Evolutionary conservation across 495 filamentous ascomycete species (phyloP).

Genomic region (Hypoxylon fuscum): DNA sequence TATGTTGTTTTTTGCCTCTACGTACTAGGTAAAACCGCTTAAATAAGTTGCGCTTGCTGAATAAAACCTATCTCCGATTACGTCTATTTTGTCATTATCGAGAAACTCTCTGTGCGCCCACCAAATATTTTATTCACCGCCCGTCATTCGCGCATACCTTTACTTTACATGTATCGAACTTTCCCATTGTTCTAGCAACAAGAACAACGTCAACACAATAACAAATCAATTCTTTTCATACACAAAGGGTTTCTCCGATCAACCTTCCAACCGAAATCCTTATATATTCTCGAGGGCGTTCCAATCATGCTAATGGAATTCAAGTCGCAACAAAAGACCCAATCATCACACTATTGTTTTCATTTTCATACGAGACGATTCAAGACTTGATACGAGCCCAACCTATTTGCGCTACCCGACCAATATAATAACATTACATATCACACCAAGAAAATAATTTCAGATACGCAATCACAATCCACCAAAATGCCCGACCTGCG

Average conservation of each 20-base stretch:
- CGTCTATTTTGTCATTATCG: too few relatives aligned
- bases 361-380: conserved; percentile 39
- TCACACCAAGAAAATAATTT: conserved; percentile 3
- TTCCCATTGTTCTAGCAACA: too few relatives aligned
- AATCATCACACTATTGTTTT: conserved; percentile 23
- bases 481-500: conserved; percentile 79
- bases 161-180: too few relatives aligned
- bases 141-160: too few relatives aligned
- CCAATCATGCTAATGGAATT: conserved; percentile 46
- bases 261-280: too few relatives aligned
- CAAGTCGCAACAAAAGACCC: conserved; percentile 38
- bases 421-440: not conserved
- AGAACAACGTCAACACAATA: too few relatives aligned
- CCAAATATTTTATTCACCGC: too few relatives aligned
- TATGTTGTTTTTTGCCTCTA: too few relatives aligned
- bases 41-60: too few relatives aligned
- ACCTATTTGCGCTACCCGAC: not conserved
- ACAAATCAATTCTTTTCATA: not conserved
- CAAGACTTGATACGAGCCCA: conserved; percentile 41
- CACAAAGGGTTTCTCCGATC: conserved; percentile 22
- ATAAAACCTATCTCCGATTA: too few relatives aligned
- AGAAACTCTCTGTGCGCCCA: too few relatives aligned
- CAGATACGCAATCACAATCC: not conserved
- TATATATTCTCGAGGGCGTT: not conserved
- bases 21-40: too few relatives aligned